Percentiles rank a stretch among this genome's conserved stretches.
Evolutionary conservation across 176 grass and related monocot species (phyloP).

Genomic region (Microstegium vimineum): DNA sequence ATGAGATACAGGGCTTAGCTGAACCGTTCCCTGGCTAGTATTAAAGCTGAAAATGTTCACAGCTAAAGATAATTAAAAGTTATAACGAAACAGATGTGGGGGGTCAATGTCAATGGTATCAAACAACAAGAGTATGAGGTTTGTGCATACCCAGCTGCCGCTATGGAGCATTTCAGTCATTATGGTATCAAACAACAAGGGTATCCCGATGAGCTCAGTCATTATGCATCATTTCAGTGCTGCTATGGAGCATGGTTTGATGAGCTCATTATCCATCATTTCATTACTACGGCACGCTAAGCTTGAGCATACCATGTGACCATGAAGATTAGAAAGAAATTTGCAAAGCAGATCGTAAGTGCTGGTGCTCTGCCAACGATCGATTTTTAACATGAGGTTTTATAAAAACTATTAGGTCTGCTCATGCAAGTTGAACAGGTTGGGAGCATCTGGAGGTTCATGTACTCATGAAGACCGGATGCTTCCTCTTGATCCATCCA

Average conservation of each 20-base stretch:
- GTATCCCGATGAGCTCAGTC: background rate
- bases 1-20: background rate
- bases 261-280: background rate
- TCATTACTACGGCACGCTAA: background rate
- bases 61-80: too few species aligned
- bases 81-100: background rate
- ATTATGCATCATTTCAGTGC: too few species aligned
- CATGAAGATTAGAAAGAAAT: background rate
- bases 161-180: too few species aligned
- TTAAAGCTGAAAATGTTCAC: too few species aligned
- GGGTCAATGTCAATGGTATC: background rate
- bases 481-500: background rate
- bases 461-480: background rate
- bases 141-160: too few species aligned
- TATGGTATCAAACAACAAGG: background rate
- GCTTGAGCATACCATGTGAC: background rate
- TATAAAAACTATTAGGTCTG: too few species aligned
- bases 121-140: background rate
- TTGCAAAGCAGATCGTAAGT: background rate
- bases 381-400: background rate
- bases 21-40: background rate
- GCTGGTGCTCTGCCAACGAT: too few species aligned
- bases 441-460: background rate
- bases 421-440: too few species aligned
- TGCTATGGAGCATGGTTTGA: too few species aligned